These are phyloP conservation scores for Plenodomus lindquistii DNA, from an alignment of 2,329 filamentous ascomycete species.

Conservation along the genomic window DNA sequence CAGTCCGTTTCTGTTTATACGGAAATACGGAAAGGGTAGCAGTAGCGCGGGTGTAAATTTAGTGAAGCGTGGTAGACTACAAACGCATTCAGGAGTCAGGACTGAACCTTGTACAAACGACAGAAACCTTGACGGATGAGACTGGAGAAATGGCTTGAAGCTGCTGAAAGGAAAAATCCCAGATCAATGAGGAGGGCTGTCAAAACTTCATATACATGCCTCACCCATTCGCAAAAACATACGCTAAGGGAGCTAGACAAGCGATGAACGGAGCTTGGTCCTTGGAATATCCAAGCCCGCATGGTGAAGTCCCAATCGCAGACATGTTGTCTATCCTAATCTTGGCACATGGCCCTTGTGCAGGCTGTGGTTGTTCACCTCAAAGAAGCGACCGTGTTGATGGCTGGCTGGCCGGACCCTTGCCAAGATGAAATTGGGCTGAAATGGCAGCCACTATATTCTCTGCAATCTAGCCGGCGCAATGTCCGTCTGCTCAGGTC, in stretches of 20 bases:
- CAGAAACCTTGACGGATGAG: too few relatives aligned
- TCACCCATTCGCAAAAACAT: not conserved
- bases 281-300: too few relatives aligned
- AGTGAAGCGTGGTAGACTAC: too few relatives aligned
- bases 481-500: not conserved
- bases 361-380: not conserved
- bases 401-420: slow-evolving; percentile 7
- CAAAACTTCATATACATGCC: not conserved
- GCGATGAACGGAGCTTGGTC: not conserved
- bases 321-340: not conserved
- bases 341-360: slow-evolving; percentile 1
- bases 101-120: too few relatives aligned
- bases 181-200: not conserved
- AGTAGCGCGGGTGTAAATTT: too few relatives aligned
- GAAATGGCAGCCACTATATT: not conserved
- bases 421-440: not conserved
- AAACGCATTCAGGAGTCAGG: too few relatives aligned
- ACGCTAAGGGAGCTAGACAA: not conserved
- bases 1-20: not conserved
- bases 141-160: not conserved
- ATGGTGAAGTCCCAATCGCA: not conserved
- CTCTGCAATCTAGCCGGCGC: not conserved
- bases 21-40: not conserved
- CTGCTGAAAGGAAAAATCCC: not conserved
- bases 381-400: not conserved